Conservation (phyloP, 805 yeast genomes). For the Candida insectalens region DNA sequence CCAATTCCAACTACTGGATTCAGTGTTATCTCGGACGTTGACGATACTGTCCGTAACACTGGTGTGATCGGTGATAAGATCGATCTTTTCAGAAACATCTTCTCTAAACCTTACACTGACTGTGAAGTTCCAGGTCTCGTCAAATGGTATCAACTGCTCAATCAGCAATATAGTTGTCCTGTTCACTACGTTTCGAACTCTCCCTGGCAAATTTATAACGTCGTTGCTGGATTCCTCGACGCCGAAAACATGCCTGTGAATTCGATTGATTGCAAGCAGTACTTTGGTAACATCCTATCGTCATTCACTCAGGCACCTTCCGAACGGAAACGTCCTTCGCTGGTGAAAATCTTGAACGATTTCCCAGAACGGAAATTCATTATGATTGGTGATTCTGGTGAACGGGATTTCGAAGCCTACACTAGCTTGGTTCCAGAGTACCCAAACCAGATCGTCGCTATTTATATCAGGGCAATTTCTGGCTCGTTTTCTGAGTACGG, state of each 20-base stretch:
- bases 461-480: conserved; percentile 72
- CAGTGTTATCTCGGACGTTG: conserved; percentile 82
- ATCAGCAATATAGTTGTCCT: conserved; percentile 31
- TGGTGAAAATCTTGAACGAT: conserved; percentile 55
- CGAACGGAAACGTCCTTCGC: conserved; percentile 62
- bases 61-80: conserved; percentile 87
- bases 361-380: conserved; percentile 73
- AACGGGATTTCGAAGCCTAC: conserved; percentile 89
- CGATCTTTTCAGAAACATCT: conserved; percentile 68
- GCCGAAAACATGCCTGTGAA: conserved; percentile 60
- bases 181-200: conserved; percentile 92
- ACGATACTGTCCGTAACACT: conserved; percentile 85
- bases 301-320: conserved; percentile 83
- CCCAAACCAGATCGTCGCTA: conserved; percentile 61
- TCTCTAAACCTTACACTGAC: conserved; percentile 53
- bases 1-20: conserved; percentile 38
- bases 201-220: conserved; percentile 79
- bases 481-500: conserved; percentile 50
- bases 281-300: conserved; percentile 71
- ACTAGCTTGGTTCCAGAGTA: conserved; percentile 49
- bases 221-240: conserved; percentile 47
- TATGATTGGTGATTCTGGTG: conserved; percentile 93
- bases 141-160: conserved; percentile 56
- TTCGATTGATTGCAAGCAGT: conserved; percentile 80
- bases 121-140: conserved; percentile 71